Evolutionary conservation across 1,284 basidiomycete species (phyloP).

Genomic region (Macrocystidia cucumis): DNA sequence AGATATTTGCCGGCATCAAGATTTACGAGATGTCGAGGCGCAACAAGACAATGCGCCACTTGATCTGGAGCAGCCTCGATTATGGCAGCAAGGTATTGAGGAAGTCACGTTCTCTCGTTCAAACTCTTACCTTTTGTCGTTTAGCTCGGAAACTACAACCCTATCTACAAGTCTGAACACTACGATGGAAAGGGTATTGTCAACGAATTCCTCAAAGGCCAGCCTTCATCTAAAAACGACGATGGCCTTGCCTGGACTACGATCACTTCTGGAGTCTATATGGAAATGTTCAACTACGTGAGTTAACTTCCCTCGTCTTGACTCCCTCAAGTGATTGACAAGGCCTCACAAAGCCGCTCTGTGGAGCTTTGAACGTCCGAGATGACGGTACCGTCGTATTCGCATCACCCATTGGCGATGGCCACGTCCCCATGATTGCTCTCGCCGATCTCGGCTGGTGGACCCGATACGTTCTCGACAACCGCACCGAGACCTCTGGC

Average conservation of each 20-base stretch:
- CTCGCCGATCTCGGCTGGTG: constrained; percentile 40
- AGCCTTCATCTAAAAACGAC: constrained; percentile 26
- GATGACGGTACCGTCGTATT: constrained; percentile 38
- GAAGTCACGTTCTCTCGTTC: no score
- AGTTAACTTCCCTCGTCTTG: no score
- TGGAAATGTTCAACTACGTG: constrained; percentile 34
- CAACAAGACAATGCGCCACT: constrained; percentile 28
- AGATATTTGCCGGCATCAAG: constrained; percentile 31
- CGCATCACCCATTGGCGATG: constrained; percentile 27
- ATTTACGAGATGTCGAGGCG: constrained; percentile 41
- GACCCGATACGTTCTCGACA: constrained; percentile 37
- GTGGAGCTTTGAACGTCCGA: constrained; percentile 29
- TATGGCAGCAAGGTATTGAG: constrained; percentile 34
- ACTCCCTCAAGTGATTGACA: no score
- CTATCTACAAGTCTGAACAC: constrained; percentile 30
- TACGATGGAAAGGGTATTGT: constrained; percentile 35
- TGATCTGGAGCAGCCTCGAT: constrained; percentile 38
- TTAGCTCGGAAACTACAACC: constrained; percentile 26
- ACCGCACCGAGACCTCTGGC: constrained; percentile 29
- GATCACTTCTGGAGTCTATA: constrained; percentile 33
- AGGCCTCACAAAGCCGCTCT: constrained; percentile 19
- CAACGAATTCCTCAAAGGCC: constrained; percentile 31
- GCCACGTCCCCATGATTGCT: constrained; percentile 34
- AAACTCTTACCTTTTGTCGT: neutral
- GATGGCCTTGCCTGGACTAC: constrained; percentile 32